phyloP scores from a whole-genome alignment of 805 yeast genomes.

The Monosporozyma solicola region DNA sequence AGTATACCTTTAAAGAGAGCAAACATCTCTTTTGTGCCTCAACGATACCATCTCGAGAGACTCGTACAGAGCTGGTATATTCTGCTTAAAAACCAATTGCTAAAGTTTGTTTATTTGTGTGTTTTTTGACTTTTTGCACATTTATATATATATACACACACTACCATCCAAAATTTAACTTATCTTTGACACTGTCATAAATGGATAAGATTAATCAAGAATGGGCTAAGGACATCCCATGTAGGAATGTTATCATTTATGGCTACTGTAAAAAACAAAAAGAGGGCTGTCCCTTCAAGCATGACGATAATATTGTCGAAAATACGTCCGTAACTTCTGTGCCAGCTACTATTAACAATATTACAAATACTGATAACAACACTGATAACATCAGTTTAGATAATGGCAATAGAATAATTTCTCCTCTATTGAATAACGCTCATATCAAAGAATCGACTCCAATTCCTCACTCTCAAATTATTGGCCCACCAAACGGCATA shows the following conservation, averaged over 20 bases:
- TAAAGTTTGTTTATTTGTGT: too few species aligned
- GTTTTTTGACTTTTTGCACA: background rate
- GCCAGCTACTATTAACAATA: background rate
- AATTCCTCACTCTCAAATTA: background rate
- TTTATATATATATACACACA: too few species aligned
- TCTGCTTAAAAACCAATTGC: too few species aligned
- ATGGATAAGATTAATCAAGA: slow-evolving; percentile 31
- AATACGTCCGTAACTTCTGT: background rate
- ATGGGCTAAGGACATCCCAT: slow-evolving; percentile 66
- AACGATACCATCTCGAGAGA: too few species aligned
- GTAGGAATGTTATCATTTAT: slow-evolving; percentile 75
- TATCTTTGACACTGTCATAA: background rate
- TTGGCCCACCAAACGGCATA: background rate
- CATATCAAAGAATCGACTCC: background rate
- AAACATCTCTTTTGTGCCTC: too few species aligned
- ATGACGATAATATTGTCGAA: slow-evolving; percentile 34
- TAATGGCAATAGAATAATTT: background rate
- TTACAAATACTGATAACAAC: background rate
- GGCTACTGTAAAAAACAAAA: slow-evolving; percentile 84
- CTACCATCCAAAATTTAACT: background rate
- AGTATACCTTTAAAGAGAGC: too few species aligned
- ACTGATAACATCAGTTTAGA: background rate
- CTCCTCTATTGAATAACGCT: background rate
- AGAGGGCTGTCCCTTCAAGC: slow-evolving; percentile 79
- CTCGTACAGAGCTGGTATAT: too few species aligned